Evolutionary conservation across 805 yeast genomes (phyloP), one percentile per base, ranked within the genome.

Genomic region (Saccharomyces kudriavzevii): DNA sequence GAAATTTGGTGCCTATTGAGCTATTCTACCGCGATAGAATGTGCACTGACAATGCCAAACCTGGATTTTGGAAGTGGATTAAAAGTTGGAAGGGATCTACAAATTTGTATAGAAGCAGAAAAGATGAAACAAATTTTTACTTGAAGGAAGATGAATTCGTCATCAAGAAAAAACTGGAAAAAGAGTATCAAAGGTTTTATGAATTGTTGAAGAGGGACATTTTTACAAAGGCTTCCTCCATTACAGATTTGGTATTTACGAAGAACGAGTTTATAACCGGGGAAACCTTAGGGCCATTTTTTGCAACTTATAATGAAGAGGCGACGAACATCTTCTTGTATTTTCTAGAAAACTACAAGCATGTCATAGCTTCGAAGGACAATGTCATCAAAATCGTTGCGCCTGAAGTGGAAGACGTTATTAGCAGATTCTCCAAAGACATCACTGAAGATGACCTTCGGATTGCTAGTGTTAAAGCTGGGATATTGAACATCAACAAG

Each of bases 391-490:
- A 68, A 48, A 45, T 68, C 8, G 47, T 61, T 13, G 57, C 57
- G 17, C 50, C 59, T 9, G 28, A 51, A 8, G 52, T 62, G 5
- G 52, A 58, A 6, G 61, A 61, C 47, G 29, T 67, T 45, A 57
- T 66, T 4, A 20, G 54, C 24, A 48, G 49, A 11, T 54, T 49
- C 26, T 27, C 51, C 0, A 56, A 52, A 4, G 62, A 54, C 2
- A 58, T 74, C 4, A 70, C 72, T 2, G 72, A 68, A 17, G 64
- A 68, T 45, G 77, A 74, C 56, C 53, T 54, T 24, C 63, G 67
- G 2, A 68, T 73, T 3, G 63, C 67, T 0, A 65, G 69, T 24
- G 56, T 74, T n/a, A 72, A 73, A 52, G 45, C 57, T 5, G 64
- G 70, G 0, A 53, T 67, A 2, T 45, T 48, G 4, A 56, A 50